phyloP scores from a whole-genome alignment of 164 flowering plant genomes.

The Cinnamomum chago region DNA sequence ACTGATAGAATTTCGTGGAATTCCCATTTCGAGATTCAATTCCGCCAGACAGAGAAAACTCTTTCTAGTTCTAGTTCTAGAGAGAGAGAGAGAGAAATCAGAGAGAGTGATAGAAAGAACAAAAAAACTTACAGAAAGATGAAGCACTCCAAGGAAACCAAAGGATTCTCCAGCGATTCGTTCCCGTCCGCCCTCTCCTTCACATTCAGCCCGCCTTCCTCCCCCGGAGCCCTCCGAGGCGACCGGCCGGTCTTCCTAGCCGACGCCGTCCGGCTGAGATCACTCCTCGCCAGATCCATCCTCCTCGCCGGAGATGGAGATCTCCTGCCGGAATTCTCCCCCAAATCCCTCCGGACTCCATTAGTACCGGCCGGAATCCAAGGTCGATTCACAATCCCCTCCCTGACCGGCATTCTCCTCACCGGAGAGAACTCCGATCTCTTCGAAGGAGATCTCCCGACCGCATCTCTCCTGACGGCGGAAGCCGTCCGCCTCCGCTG shows the following conservation, averaged over 20 bases:
- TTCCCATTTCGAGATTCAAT: too few species aligned
- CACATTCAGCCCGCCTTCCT: background rate
- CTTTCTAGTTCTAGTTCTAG: too few species aligned
- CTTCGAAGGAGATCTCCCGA: conserved; percentile 2
- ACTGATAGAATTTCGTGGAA: too few species aligned
- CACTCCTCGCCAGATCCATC: conserved; percentile 31
- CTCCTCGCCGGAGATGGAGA: conserved; percentile 33
- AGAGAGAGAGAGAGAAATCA: too few species aligned
- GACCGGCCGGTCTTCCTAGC: conserved; percentile 13
- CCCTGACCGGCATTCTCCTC: conserved; percentile 16
- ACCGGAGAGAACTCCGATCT: conserved; percentile 26
- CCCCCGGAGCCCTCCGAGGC: conserved; percentile 26
- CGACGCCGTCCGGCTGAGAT: conserved; percentile 19
- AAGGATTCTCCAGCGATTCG: conserved; percentile 62
- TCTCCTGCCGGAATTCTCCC: conserved; percentile 30
- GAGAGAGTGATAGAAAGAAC: too few species aligned
- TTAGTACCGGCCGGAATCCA: conserved; percentile 1
- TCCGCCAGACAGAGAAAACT: too few species aligned
- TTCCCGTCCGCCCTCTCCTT: conserved; percentile 16
- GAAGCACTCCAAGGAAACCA: conserved; percentile 65
- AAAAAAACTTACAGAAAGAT: conserved; percentile 38
- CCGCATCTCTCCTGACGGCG: background rate
- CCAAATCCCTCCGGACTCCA: conserved; percentile 13
- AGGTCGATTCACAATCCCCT: conserved; percentile 8
- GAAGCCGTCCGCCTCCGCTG: background rate